These are phyloP conservation scores for Vaccinium vitisidaea DNA, from an alignment of 148 eudicot genomes.

Conservation along the genomic window DNA sequence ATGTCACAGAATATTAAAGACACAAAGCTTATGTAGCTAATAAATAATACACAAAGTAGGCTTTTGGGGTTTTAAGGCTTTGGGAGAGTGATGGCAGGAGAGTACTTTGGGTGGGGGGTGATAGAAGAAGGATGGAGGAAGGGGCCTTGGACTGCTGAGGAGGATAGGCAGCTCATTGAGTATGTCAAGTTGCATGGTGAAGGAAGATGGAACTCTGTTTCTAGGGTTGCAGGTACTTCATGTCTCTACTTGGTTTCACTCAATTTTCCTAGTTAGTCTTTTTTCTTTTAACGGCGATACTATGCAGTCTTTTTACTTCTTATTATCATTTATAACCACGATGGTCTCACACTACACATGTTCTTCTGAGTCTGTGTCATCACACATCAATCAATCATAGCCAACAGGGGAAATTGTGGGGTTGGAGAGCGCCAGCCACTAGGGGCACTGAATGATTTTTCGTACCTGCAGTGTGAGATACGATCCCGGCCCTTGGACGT, in stretches of 20 bases:
- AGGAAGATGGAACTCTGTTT: slow-evolving; percentile 90
- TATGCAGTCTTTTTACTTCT: not conserved
- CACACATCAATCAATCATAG: not conserved
- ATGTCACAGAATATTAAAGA: slow-evolving; percentile 35
- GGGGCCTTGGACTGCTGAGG: slow-evolving; percentile 92
- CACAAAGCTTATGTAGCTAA: not conserved
- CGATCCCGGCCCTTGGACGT: too few species aligned
- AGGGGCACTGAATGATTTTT: too few species aligned
- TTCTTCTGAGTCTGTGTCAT: not conserved
- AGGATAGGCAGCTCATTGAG: slow-evolving; percentile 67
- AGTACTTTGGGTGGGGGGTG: slow-evolving; percentile 52
- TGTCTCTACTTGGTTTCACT: not conserved
- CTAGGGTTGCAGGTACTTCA: slow-evolving; percentile 56
- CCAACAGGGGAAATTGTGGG: not conserved
- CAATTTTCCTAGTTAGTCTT: not conserved
- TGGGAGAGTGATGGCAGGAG: slow-evolving; percentile 37
- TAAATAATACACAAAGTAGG: not conserved
- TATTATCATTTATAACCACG: not conserved
- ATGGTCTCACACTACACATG: not conserved
- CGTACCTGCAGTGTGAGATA: too few species aligned
- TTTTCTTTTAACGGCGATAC: not conserved
- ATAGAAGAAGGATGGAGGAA: slow-evolving; percentile 75
- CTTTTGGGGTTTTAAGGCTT: slow-evolving; percentile 6
- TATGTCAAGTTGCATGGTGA: slow-evolving; percentile 82
- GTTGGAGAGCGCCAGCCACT: not conserved